Base-by-base conservation (phyloP, 352 stramenopile genomes). In the Globisporangium ultimum region DNA sequence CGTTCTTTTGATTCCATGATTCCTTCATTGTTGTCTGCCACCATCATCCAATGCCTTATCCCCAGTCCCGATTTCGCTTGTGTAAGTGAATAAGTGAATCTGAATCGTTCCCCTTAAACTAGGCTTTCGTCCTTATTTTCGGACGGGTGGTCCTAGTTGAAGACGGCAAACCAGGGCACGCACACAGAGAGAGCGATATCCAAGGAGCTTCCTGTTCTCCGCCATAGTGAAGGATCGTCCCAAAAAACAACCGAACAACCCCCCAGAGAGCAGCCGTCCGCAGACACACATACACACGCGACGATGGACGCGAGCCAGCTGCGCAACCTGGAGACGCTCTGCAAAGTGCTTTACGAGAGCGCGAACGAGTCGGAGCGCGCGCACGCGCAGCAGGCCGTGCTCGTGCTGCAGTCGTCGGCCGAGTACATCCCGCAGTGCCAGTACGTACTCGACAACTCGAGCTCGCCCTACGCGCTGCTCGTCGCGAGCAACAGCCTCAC, bases 401-500 rank as follows among this genome's bases (percentile, higher is more conserved):
- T 96, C 17, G 79, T 93, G 24, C 67, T 96, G 53, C 88, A 96
- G 70, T 93, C 80, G 66, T 94, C 92, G 22, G 93, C 96, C 46
- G 94, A 99, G 71, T 98, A 98, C 78, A 99, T 99, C 68, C 97
- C 97, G 49, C 95, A 98, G 74, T 99, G 96, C 68, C 97, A 99
- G 81, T 98, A 98, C 77, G 98, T 99, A 55, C 84, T 99, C 17
- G 96, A 99, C 78, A 82, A 98, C 61, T 98, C 93, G 51, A 79
- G 89, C 56, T 97, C 92, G 42, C 88, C 96, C 55, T 99, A 99
- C 68, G 97, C 97, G 55, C 79, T 98, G 43, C 84, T 99, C 1
- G 94, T 99, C 17, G 97, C 97, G 32, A 97, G 89, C 70, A 99
- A 97, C 58, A 97, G 80, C 55, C 81, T 99, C 40, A 99, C 93